Evolutionary conservation across 768 basidiomycete species (phyloP).

Genomic region (Rickenella mellea): DNA sequence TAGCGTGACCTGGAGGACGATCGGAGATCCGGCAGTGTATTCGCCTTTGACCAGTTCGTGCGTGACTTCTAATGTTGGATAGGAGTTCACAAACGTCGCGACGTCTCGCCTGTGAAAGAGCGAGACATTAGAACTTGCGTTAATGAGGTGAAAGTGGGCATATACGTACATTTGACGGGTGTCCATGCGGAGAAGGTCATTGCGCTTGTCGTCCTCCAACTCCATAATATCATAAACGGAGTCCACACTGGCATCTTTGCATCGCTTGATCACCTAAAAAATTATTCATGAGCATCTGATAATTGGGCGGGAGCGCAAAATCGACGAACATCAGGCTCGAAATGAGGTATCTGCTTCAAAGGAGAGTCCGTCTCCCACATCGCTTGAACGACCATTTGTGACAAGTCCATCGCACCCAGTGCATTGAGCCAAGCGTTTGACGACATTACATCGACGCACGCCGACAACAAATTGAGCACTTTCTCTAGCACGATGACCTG

Average conservation of each 20-base stretch:
- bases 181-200: constrained; percentile 75
- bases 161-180: constrained; percentile 70
- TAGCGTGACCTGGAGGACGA: constrained; percentile 70
- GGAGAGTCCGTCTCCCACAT: constrained; percentile 98
- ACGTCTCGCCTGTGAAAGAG: constrained; percentile 68
- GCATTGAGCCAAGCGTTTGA: constrained; percentile 94
- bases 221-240: constrained; percentile 98
- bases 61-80: constrained; percentile 89
- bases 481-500: constrained; percentile 84
- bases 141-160: neutral
- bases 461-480: constrained; percentile 82
- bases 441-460: constrained; percentile 97
- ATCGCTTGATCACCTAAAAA: constrained; percentile 67
- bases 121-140: constrained; percentile 9
- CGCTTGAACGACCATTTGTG: constrained; percentile 97
- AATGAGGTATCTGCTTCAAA: constrained; percentile 93
- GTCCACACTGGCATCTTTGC: constrained; percentile 72
- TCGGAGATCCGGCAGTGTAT: constrained; percentile 78
- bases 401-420: constrained; percentile 92
- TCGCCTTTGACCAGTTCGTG: constrained; percentile 82
- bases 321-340: constrained; percentile 68
- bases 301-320: neutral
- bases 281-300: neutral
- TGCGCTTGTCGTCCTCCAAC: constrained; percentile 88
- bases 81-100: constrained; percentile 92